A percentile compares a stretch with the other conserved stretches of the same genome.
phyloP scores from a whole-genome alignment of 1,139 yeast genomes.

The Debaryomycetaceae sp. region DNA sequence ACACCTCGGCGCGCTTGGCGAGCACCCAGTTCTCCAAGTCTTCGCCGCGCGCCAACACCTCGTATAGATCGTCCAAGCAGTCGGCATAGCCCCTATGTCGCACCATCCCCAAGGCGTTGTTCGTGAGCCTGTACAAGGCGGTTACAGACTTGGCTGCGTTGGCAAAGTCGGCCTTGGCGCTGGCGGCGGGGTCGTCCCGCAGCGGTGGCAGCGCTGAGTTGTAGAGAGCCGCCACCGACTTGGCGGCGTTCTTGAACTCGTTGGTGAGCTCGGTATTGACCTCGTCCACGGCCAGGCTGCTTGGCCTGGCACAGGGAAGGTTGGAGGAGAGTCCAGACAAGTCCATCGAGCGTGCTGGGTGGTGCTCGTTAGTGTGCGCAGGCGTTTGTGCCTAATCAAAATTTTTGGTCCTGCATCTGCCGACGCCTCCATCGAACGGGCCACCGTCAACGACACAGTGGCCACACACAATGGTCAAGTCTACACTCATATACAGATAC shows the following conservation, averaged over 20 bases:
- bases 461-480: slow-evolving; percentile 50
- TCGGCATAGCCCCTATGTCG: slow-evolving; percentile 53
- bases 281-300: slow-evolving; percentile 18
- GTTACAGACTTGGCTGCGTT: slow-evolving; percentile 65
- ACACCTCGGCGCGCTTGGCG: slow-evolving; percentile 44
- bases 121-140: slow-evolving; percentile 51
- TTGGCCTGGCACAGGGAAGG: slow-evolving; percentile 44
- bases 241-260: slow-evolving; percentile 45
- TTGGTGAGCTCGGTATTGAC: slow-evolving; percentile 38
- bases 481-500: slow-evolving; percentile 66
- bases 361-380: not conserved
- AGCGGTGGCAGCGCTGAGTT: slow-evolving; percentile 15
- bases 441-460: slow-evolving; percentile 3
- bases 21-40: slow-evolving; percentile 54
- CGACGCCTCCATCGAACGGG: too few relatives aligned
- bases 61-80: slow-evolving; percentile 51
- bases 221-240: slow-evolving; percentile 40
- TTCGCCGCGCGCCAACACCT: slow-evolving; percentile 41
- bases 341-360: slow-evolving; percentile 36
- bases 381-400: not conserved
- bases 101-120: slow-evolving; percentile 37
- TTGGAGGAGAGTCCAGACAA: slow-evolving; percentile 49
- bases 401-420: slow-evolving; percentile 1
- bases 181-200: not conserved
- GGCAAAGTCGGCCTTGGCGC: slow-evolving; percentile 47